phyloP scores from a whole-genome alignment of 2,329 filamentous ascomycete species.

The Anthostomella pinea region DNA sequence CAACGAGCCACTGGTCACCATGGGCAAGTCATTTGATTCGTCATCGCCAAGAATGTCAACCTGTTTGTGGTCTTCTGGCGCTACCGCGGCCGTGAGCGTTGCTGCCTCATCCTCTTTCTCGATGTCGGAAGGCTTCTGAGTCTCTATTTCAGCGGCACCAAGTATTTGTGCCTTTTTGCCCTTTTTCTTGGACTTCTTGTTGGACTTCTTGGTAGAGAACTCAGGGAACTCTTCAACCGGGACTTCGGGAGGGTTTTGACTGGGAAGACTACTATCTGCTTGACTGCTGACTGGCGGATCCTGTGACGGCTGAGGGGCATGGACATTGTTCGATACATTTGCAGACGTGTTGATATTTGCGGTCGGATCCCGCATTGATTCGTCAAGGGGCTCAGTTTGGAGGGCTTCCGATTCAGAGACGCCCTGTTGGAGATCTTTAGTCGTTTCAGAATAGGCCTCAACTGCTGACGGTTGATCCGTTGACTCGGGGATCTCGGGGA shows the following conservation, averaged over 20 bases:
- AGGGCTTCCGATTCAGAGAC: not conserved
- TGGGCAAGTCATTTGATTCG: too few relatives aligned
- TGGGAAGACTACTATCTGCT: slow-evolving; percentile 4
- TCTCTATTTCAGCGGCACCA: slow-evolving; percentile 7
- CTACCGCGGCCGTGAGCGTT: too few relatives aligned
- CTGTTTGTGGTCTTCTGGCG: slow-evolving; percentile 7
- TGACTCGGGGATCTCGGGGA: too few relatives aligned
- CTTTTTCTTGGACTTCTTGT: slow-evolving; percentile 32
- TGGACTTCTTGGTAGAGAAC: slow-evolving; percentile 29
- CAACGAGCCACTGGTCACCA: too few relatives aligned
- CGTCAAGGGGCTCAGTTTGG: slow-evolving; percentile 1
- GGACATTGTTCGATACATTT: not conserved
- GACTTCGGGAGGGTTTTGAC: slow-evolving; percentile 6
- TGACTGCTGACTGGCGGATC: not conserved
- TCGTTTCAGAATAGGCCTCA: too few relatives aligned
- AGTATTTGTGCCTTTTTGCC: slow-evolving; percentile 7
- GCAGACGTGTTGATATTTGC: not conserved
- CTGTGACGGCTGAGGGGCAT: too few relatives aligned
- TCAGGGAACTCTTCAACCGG: slow-evolving; percentile 15
- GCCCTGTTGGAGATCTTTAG: not conserved
- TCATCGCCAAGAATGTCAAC: too few relatives aligned
- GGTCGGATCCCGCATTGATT: not conserved
- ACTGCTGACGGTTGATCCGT: not conserved
- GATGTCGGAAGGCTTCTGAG: slow-evolving; percentile 7
- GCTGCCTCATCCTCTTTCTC: slow-evolving; percentile 18